phyloP scores from a whole-genome alignment of 805 yeast species.

The Kluyveromyces nonfermentans region DNA sequence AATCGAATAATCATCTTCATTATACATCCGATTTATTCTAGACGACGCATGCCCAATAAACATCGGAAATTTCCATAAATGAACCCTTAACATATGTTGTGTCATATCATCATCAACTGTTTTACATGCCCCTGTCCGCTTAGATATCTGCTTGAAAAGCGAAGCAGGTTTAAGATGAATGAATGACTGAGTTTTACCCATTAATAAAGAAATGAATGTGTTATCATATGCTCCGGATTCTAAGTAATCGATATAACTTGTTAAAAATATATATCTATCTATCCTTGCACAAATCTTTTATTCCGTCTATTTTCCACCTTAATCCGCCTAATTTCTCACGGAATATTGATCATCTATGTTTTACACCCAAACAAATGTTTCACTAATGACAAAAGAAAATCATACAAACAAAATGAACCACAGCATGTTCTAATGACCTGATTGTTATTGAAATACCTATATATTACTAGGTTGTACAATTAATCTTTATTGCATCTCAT shows the following conservation, averaged over 20 bases:
- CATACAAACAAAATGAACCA: too few species aligned
- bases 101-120: not conserved
- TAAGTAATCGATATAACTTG: not conserved
- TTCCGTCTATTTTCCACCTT: too few species aligned
- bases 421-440: too few species aligned
- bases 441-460: too few species aligned
- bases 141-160: slow-evolving; percentile 4
- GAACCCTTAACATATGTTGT: slow-evolving; percentile 16
- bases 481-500: too few species aligned
- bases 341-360: too few species aligned
- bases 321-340: too few species aligned
- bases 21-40: slow-evolving; percentile 64
- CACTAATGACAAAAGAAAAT: too few species aligned
- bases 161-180: slow-evolving; percentile 17
- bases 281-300: too few species aligned
- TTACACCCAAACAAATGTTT: too few species aligned
- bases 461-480: too few species aligned
- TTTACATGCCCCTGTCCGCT: not conserved
- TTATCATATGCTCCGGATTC: not conserved
- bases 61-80: slow-evolving; percentile 23
- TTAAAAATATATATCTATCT: too few species aligned
- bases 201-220: not conserved
- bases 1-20: slow-evolving; percentile 76
- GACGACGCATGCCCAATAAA: slow-evolving; percentile 67
- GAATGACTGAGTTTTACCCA: slow-evolving; percentile 19